phyloP scores from a whole-genome alignment of 306 rosid genomes.

The Casuarina glauca region DNA sequence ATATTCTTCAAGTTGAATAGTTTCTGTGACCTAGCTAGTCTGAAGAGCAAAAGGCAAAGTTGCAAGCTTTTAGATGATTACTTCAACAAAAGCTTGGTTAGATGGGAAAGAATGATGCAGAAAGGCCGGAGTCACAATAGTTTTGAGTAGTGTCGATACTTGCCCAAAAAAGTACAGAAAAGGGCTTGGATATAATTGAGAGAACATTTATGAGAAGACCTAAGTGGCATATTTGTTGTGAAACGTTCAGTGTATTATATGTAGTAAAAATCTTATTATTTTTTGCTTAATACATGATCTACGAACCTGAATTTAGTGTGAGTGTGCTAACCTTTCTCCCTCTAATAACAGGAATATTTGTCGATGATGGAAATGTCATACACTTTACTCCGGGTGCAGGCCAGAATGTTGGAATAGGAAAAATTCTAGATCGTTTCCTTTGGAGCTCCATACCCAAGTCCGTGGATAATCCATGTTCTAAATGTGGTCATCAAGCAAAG shows the following conservation, averaged over 20 bases:
- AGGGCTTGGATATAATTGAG: background rate
- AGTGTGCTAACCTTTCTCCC: conserved; percentile 15
- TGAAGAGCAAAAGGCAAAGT: background rate
- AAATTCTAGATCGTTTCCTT: conserved; percentile 35
- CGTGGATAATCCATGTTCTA: conserved; percentile 45
- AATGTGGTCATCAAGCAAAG: conserved; percentile 44
- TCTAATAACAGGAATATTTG: conserved; percentile 57
- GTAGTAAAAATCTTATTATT: conserved; percentile 14
- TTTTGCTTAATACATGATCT: conserved; percentile 11
- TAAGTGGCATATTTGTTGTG: background rate
- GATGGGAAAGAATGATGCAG: background rate
- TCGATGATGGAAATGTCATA: conserved; percentile 65
- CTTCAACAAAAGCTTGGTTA: background rate
- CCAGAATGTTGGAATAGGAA: conserved; percentile 46
- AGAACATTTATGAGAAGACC: background rate
- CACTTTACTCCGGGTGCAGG: conserved; percentile 65
- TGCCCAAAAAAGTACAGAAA: background rate
- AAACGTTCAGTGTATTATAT: conserved; percentile 3
- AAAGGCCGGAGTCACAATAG: background rate
- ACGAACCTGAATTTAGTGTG: no score
- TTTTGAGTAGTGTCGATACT: background rate
- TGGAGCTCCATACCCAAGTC: conserved; percentile 40
- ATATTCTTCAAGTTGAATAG: background rate
- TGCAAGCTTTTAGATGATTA: conserved; percentile 2
- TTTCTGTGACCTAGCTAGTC: background rate